Percentiles rank a stretch among this genome's conserved stretches.
phyloP scores from a whole-genome alignment of 2,329 filamentous ascomycete genomes.

The Diaporthe vaccinii region DNA sequence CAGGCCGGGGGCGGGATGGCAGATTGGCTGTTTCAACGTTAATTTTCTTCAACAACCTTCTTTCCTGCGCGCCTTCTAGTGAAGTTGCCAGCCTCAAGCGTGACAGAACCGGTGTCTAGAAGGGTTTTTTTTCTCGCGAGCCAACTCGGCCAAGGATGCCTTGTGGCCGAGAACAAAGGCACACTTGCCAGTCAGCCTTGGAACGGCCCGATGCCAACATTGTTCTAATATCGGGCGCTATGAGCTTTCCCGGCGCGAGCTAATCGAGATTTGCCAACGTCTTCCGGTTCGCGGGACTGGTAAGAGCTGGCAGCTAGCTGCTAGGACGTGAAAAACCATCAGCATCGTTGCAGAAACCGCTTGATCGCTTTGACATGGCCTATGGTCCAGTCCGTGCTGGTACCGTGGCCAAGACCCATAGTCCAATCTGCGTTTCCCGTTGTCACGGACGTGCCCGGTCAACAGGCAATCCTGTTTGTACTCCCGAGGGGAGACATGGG shows the following conservation, averaged over 20 bases:
- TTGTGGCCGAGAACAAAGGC: conserved; percentile 3
- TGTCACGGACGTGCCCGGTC: conserved; percentile 8
- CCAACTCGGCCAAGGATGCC: background rate
- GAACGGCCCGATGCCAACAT: conserved; percentile 18
- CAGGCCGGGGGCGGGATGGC: conserved; percentile 14
- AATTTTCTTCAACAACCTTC: conserved; percentile 29
- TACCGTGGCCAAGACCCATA: conserved; percentile 4
- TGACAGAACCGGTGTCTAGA: background rate
- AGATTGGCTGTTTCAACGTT: conserved; percentile 33
- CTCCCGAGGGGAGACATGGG: conserved; percentile 24
- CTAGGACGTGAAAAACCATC: conserved; percentile 9
- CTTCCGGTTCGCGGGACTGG: conserved; percentile 14
- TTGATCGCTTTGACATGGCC: conserved; percentile 1
- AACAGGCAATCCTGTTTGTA: conserved; percentile 25
- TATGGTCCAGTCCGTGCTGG: conserved; percentile 27
- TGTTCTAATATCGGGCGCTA: background rate
- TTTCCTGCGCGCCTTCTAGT: conserved; percentile 15
- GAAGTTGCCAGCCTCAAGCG: conserved; percentile 1
- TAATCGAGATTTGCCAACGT: conserved; percentile 9
- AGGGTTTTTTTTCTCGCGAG: background rate
- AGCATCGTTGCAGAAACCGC: conserved; percentile 7
- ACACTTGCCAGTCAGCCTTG: background rate
- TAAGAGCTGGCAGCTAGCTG: conserved; percentile 8
- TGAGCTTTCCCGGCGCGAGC: conserved; percentile 17
- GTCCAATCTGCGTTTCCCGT: conserved; percentile 27